Evolutionary conservation across 768 basidiomycete genomes (phyloP), one percentile per base, ranked within the genome.

Genomic region (Boletus rex-veris): DNA sequence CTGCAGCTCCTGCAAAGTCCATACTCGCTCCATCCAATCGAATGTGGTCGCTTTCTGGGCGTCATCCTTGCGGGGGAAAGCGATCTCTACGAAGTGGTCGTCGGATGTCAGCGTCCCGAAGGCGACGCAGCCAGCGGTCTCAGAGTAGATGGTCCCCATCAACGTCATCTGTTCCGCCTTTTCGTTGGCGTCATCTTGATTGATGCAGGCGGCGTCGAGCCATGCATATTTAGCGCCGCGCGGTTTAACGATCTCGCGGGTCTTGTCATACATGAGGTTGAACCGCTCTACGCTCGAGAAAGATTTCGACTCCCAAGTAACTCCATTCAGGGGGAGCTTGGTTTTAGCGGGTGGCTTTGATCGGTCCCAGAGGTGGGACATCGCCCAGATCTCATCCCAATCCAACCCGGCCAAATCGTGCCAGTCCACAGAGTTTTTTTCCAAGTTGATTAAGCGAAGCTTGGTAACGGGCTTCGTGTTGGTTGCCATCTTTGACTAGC

Each of bases 11-110:
- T 56, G 52, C 19, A 47, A 54, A 4, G 52, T 48, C 52, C 55
- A 56, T 15, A 54, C 55, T 16, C 52, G 52, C 46, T 56, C 52
- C 24, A 54, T 48, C 55, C 55, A 56, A 18, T 48, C 18, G 21
- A 37, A 47, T 10, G 48, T 52, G 36, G 52, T 39, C 4, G 55
- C 45, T 33, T 54, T 51, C 28, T 39, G 41, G 10, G 48, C 48
- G 9, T 4, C 42, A 15, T 51, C 53, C 11, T 36, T 16, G 19
- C 46, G 31, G 19, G 51, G 42, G 15, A 19, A 41, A 9, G 7
- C n/a, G 24, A 56, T 46, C 35, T 47, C 19, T 11, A 26, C 35
- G 16, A 56, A 56, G 24, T 8, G 28, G 24, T 43, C 19, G 8
- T 38, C 18, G 7, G 45, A 21, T 10, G 40, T 31, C 4, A 47